Conservation (phyloP, 108 stramenopile species). For the Cyclotella atomus region DNA sequence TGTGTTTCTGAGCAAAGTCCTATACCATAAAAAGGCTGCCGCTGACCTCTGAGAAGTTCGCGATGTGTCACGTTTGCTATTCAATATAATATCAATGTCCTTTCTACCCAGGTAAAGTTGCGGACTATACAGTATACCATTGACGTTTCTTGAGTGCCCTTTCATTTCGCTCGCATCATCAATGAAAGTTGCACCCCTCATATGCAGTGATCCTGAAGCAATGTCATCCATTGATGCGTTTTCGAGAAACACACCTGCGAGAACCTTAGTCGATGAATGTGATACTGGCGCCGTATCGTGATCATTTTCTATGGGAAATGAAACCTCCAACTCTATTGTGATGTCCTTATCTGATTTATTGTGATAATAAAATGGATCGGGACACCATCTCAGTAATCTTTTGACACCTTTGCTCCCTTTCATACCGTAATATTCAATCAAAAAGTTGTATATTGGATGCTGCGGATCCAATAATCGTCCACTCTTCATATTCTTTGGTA, state of each 20-base stretch:
- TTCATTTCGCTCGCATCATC: too few relatives aligned
- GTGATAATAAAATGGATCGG: conserved; percentile 33
- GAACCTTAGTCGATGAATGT: conserved; percentile 3
- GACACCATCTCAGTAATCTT: conserved; percentile 70
- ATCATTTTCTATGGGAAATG: background rate
- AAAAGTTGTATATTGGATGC: conserved; percentile 86
- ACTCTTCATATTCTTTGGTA: background rate
- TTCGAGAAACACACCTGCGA: conserved; percentile 67
- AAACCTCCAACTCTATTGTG: background rate
- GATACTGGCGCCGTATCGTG: background rate
- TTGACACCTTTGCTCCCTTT: conserved; percentile 70
- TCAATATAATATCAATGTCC: background rate
- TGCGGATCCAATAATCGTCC: conserved; percentile 66
- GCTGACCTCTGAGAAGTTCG: conserved; percentile 16
- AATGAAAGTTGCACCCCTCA: conserved; percentile 44
- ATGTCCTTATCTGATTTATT: background rate
- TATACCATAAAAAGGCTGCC: conserved; percentile 76
- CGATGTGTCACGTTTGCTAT: background rate
- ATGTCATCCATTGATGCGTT: conserved; percentile 70
- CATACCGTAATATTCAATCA: conserved; percentile 87
- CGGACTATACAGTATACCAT: conserved; percentile 58
- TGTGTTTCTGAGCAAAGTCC: conserved; percentile 64
- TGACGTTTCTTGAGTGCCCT: too few relatives aligned
- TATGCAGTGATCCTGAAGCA: conserved; percentile 44
- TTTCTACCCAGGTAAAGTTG: conserved; percentile 44